Evolutionary conservation across 257 asterid species (phyloP).

Genomic region (Scutellaria minor): DNA sequence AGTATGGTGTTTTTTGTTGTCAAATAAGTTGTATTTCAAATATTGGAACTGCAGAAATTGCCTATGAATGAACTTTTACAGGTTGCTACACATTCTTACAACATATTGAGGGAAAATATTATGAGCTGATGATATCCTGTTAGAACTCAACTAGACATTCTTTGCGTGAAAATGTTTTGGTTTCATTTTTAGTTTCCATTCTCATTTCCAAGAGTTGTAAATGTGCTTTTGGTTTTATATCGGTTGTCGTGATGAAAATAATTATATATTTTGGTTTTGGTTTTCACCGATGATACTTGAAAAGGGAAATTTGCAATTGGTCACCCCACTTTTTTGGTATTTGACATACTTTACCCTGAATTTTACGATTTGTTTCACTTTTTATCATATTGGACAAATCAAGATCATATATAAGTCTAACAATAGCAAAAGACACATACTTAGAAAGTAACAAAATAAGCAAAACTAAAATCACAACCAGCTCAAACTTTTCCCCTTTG

Average conservation of each 20-base stretch:
- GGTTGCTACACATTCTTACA: background rate
- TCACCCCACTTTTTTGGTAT: no score
- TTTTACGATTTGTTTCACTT: no score
- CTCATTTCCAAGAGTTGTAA: background rate
- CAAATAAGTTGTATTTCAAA: background rate
- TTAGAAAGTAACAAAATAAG: background rate
- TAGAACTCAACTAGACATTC: no score
- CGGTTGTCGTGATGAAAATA: no score
- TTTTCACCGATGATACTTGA: no score
- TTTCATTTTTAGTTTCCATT: background rate
- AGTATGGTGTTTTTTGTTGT: slow-evolving; percentile 7
- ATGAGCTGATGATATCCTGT: background rate
- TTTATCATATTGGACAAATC: no score
- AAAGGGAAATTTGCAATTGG: no score
- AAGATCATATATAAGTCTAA: no score
- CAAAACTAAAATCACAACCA: background rate
- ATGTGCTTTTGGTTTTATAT: no score
- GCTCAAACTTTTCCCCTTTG: background rate
- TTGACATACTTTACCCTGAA: no score
- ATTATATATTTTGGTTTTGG: no score
- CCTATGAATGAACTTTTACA: background rate
- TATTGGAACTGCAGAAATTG: background rate
- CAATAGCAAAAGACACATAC: background rate
- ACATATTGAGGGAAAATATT: background rate
- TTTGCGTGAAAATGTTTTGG: background rate